Evolutionary conservation across 108 stramenopile species (phyloP).

Genomic region (Thalassiosira profunda): DNA sequence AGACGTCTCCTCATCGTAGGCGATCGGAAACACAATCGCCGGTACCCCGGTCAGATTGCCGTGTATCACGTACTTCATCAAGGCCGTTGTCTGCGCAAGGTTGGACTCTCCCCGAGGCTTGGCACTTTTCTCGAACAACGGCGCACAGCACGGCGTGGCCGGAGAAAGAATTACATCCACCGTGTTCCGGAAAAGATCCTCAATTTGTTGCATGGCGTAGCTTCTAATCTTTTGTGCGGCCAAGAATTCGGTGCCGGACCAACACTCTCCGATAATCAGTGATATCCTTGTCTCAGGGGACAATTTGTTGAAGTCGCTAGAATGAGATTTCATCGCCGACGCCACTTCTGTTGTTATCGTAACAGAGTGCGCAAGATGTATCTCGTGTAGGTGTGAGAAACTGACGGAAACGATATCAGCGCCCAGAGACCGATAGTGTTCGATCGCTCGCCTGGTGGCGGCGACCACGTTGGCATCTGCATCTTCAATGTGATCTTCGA

Average conservation of each 20-base stretch:
- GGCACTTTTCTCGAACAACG: background rate
- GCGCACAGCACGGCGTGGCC: constrained; percentile 24
- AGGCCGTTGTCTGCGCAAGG: constrained; percentile 9
- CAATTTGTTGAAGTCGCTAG: constrained; percentile 8
- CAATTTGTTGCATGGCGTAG: constrained; percentile 41
- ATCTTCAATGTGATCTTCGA: constrained; percentile 44
- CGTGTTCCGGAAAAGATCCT: constrained; percentile 25
- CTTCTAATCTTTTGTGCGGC: constrained; percentile 53
- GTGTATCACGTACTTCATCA: constrained; percentile 23
- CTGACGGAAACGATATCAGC: constrained; percentile 55
- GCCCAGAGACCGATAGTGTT: constrained; percentile 22
- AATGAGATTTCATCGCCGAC: constrained; percentile 32
- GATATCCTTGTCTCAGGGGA: constrained; percentile 53
- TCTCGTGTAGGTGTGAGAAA: constrained; percentile 54
- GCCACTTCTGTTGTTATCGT: constrained; percentile 63
- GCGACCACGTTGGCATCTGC: constrained; percentile 17
- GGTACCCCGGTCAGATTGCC: constrained; percentile 31
- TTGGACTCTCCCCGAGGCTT: constrained; percentile 28
- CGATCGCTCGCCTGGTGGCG: constrained; percentile 31
- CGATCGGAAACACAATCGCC: constrained; percentile 21
- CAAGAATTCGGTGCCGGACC: constrained; percentile 49
- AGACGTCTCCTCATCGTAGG: constrained; percentile 1
- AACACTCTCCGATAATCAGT: constrained; percentile 43
- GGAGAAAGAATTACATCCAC: constrained; percentile 53
- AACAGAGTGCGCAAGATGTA: constrained; percentile 53